phyloP scores from a whole-genome alignment of 2,329 filamentous ascomycete species.

The Ophiostoma quercus region DNA sequence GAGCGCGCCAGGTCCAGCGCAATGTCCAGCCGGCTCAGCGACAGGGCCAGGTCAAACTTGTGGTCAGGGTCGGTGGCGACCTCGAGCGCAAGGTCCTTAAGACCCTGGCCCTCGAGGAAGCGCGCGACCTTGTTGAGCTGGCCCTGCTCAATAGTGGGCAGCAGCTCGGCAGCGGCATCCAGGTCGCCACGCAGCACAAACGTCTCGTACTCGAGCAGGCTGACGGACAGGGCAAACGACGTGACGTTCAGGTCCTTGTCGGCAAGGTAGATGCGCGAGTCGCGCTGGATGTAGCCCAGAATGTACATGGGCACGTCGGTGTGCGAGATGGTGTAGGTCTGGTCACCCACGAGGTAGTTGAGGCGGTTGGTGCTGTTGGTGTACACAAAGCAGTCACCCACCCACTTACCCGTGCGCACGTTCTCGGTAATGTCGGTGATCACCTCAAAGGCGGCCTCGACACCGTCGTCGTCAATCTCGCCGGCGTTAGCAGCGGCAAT shows the following conservation, averaged over 20 bases:
- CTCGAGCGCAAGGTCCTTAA: constrained; percentile 86
- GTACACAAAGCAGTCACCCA: constrained; percentile 98
- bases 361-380: constrained; percentile 94
- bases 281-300: constrained; percentile 88
- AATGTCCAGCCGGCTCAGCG: constrained; percentile 75
- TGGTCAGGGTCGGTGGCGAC: constrained; percentile 94
- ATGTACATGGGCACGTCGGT: constrained; percentile 95
- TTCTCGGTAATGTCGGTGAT: constrained; percentile 92
- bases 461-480: constrained; percentile 80
- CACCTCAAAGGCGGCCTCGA: constrained; percentile 92
- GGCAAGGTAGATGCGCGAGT: constrained; percentile 89
- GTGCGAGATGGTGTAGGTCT: constrained; percentile 95
- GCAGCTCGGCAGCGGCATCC: constrained; percentile 80
- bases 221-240: constrained; percentile 84
- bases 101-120: constrained; percentile 82
- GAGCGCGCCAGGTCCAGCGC: constrained; percentile 77
- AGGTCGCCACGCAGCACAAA: constrained; percentile 89
- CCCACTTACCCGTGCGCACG: constrained; percentile 93
- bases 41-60: constrained; percentile 87
- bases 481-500: constrained; percentile 75
- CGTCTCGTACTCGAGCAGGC: constrained; percentile 95
- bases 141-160: constrained; percentile 78
- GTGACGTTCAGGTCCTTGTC: constrained; percentile 94
- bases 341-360: constrained; percentile 96
- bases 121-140: constrained; percentile 98